phyloP scores from a whole-genome alignment of 1,284 basidiomycete genomes.

The Waitea zeae region DNA sequence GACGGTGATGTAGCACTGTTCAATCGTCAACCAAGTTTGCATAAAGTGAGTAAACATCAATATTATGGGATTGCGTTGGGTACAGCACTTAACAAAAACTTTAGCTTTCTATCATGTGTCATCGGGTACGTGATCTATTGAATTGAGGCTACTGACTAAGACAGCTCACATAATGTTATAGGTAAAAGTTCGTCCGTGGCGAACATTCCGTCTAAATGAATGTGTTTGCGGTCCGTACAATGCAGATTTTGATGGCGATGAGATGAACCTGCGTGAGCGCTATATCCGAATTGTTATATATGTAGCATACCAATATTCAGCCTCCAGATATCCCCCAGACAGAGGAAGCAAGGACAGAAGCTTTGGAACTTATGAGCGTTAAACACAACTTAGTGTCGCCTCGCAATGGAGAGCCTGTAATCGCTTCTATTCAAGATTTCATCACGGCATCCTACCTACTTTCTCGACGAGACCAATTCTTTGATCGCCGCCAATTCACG shows the following conservation, averaged over 20 bases:
- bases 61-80: constrained; percentile 3
- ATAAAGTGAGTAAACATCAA: constrained; percentile 41
- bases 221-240: constrained; percentile 99
- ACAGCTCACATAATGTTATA: constrained; percentile 10
- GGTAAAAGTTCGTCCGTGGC: constrained; percentile 92
- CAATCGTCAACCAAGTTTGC: constrained; percentile 97
- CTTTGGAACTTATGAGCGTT: constrained; percentile 94
- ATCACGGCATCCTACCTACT: constrained; percentile 96
- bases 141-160: background rate
- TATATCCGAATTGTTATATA: background rate
- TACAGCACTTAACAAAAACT: constrained; percentile 13
- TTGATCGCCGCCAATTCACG: constrained; percentile 88
- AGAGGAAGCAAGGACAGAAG: constrained; percentile 96
- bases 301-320: no score
- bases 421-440: constrained; percentile 97
- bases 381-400: constrained; percentile 97
- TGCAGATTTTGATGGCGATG: constrained; percentile 99
- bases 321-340: constrained; percentile 89
- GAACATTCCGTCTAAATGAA: constrained; percentile 95
- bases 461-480: constrained; percentile 85
- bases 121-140: constrained; percentile 41
- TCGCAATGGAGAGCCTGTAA: constrained; percentile 95
- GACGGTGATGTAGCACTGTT: constrained; percentile 98
- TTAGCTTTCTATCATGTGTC: constrained; percentile 97
- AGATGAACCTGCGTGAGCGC: constrained; percentile 95